Conservation (phyloP, 129 eudicot genomes). For the Lonicera japonica region DNA sequence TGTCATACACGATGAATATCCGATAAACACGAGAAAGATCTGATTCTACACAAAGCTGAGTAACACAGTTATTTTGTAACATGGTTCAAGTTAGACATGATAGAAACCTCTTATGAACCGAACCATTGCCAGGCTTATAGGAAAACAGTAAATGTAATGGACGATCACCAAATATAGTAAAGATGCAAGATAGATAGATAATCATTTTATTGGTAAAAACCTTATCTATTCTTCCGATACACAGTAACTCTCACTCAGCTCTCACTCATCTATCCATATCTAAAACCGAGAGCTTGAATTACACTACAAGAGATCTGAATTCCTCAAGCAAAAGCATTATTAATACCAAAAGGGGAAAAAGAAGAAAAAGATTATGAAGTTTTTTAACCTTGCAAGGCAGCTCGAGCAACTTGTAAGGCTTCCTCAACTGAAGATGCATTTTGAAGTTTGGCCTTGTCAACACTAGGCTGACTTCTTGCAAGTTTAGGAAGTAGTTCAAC, state of each 20-base stretch:
- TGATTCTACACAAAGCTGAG: too few relatives aligned
- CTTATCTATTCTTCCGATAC: too few relatives aligned
- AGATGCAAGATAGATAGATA: too few relatives aligned
- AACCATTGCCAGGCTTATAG: too few relatives aligned
- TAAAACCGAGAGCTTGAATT: neutral
- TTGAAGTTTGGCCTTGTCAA: slow-evolving; percentile 76
- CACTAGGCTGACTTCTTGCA: slow-evolving; percentile 65
- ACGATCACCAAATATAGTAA: too few relatives aligned
- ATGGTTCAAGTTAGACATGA: too few relatives aligned
- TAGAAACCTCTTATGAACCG: too few relatives aligned
- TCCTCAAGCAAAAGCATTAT: neutral
- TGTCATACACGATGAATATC: too few relatives aligned
- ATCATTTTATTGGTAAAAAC: too few relatives aligned
- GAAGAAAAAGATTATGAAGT: neutral
- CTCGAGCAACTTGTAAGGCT: slow-evolving; percentile 70
- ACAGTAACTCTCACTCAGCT: neutral
- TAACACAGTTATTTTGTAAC: too few relatives aligned
- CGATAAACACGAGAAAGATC: too few relatives aligned
- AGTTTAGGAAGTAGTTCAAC: slow-evolving; percentile 82
- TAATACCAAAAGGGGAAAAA: neutral
- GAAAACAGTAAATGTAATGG: too few relatives aligned
- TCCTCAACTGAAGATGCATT: slow-evolving; percentile 87
- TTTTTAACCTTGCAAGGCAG: slow-evolving; percentile 38
- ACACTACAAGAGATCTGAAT: neutral
- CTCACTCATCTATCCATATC: neutral